Conservation (phyloP, 2,329 filamentous ascomycete genomes). For the Colletotrichum falcatum region DNA sequence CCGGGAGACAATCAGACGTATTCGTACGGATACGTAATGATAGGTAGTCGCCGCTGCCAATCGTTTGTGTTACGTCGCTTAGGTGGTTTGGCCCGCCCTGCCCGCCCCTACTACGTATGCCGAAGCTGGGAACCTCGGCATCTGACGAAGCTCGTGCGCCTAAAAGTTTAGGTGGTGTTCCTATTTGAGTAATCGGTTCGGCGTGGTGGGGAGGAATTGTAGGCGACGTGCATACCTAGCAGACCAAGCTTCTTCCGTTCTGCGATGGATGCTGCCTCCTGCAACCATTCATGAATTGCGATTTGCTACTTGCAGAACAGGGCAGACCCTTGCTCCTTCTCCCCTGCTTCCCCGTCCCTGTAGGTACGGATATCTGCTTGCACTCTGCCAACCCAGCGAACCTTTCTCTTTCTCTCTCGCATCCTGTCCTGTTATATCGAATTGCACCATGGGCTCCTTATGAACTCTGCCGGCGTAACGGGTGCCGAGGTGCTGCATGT, state of each 20-base stretch:
- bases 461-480: slow-evolving; percentile 15
- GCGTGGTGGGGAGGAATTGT: slow-evolving; percentile 2
- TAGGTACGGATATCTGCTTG: slow-evolving; percentile 17
- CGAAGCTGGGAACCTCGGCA: slow-evolving; percentile 37
- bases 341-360: slow-evolving; percentile 5
- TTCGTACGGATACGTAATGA: neutral
- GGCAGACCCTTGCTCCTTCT: slow-evolving; percentile 11
- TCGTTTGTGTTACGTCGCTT: slow-evolving; percentile 26
- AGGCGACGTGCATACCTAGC: slow-evolving; percentile 4
- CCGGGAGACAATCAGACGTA: neutral
- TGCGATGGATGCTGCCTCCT: slow-evolving; percentile 1
- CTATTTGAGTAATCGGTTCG: slow-evolving; percentile 14
- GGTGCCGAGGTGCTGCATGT: slow-evolving; percentile 22
- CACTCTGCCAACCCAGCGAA: slow-evolving; percentile 6
- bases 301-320: slow-evolving; percentile 18
- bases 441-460: slow-evolving; percentile 20
- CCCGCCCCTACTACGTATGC: too few species aligned
- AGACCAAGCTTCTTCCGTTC: neutral
- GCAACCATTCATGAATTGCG: slow-evolving; percentile 28
- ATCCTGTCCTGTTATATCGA: slow-evolving; percentile 1
- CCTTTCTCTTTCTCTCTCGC: slow-evolving; percentile 17
- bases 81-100: neutral
- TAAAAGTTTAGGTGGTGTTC: too few species aligned
- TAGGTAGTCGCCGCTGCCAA: slow-evolving; percentile 3
- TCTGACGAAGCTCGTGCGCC: slow-evolving; percentile 38